Base-by-base conservation (phyloP, 805 yeast genomes). In the Wickerhamiella domercqiae region DNA sequence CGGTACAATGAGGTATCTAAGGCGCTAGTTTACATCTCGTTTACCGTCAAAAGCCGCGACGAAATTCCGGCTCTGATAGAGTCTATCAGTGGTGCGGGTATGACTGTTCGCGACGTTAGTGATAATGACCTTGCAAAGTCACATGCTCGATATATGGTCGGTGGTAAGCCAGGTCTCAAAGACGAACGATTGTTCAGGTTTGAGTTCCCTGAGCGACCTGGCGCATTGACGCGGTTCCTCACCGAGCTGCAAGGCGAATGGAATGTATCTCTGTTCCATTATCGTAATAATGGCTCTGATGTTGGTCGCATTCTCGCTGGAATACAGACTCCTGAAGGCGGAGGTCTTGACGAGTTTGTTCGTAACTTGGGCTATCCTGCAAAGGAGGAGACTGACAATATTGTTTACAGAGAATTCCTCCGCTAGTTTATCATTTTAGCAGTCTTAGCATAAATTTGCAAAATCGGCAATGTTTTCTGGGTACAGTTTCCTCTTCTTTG, bases 171-270 rank as follows among this genome's bases (percentile, higher is more conserved):
- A 0, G 59, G 66, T 17, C 73, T 80, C 15, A 67, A 71, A 21
- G 68, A 81, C 46, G 99, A 90, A 59, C 74, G 77, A 49, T 60
- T 90, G 25, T 71, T 75, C 48, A 69, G 78, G 35, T 90, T 90
- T 51, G 95, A 84, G 59, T 93, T 90, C 66, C 99, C 99, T 11
- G 99, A 90, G 54, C 75, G 90, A 52, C 97, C 98, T 2, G 94
- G 95, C 34, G 96, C 98, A 1, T 66, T 90, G 51, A 71, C 78
- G 21, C 78, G 71, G 41, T 90, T 90, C 62, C 67, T 90, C 51
- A 69, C 68, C 20, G 67, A 75, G 14, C 60, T 90, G 54, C 72
- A 77, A 51, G 67, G 68, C 19, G 73, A 75, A 36, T 90, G 97
- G 96, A 90, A 90, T 55, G 73, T 90, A 44, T 79, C 96, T 1